Conservation (phyloP, 1,284 basidiomycete species). For the Fomitopsis betulina region DNA sequence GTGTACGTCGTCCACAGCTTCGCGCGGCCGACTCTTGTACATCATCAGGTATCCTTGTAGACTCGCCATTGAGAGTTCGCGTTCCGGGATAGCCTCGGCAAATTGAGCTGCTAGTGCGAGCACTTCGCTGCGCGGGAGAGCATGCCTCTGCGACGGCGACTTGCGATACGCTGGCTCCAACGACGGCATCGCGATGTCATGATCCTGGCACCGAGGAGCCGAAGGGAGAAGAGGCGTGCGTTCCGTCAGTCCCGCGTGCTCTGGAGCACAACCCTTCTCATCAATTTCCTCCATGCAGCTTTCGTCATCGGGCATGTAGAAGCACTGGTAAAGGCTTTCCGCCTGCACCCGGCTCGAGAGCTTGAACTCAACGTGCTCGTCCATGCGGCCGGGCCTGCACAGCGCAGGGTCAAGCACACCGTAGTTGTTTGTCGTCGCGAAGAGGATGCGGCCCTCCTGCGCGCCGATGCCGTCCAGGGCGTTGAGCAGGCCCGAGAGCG, state of each 20-base stretch:
- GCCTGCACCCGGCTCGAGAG: constrained; percentile 66
- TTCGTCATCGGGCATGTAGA: constrained; percentile 46
- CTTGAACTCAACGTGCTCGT: constrained; percentile 72
- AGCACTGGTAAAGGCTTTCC: constrained; percentile 55
- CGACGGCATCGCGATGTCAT: background rate
- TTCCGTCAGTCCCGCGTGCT: no score
- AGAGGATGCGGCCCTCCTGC: constrained; percentile 72
- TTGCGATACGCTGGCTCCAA: constrained; percentile 27
- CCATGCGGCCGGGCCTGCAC: constrained; percentile 75
- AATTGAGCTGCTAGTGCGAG: constrained; percentile 51
- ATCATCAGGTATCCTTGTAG: constrained; percentile 74
- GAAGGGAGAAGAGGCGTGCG: no score
- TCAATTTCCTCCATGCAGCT: background rate
- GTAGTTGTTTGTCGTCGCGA: constrained; percentile 76
- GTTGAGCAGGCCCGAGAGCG: constrained; percentile 69
- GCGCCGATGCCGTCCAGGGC: constrained; percentile 73
- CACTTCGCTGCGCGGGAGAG: background rate
- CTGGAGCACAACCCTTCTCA: background rate
- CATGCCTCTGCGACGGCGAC: constrained; percentile 14
- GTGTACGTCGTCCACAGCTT: constrained; percentile 40
- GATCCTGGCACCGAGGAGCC: constrained; percentile 8
- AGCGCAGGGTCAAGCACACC: constrained; percentile 64
- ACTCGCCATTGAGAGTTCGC: constrained; percentile 67
- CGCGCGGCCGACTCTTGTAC: constrained; percentile 58
- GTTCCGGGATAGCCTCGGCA: constrained; percentile 52